Evolutionary conservation across 768 basidiomycete species (phyloP).

Genomic region (Lepiota venenata): DNA sequence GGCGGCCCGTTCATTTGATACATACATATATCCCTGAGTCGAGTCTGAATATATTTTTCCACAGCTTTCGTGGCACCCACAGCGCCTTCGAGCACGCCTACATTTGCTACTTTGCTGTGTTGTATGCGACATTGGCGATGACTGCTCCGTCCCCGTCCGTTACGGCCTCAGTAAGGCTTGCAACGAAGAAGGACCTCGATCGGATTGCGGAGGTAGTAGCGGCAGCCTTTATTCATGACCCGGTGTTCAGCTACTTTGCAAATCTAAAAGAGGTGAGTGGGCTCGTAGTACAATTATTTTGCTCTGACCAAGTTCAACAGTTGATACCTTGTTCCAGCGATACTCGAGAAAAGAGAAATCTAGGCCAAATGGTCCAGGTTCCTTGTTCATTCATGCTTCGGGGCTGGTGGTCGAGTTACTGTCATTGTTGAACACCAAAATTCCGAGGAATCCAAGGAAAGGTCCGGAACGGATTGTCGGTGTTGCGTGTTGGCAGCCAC

Average conservation of each 20-base stretch:
- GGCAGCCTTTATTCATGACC: slow-evolving; percentile 25
- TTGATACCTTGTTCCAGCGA: slow-evolving; percentile 15
- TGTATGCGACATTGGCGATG: background rate
- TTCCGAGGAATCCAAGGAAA: background rate
- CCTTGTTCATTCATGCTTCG: slow-evolving; percentile 17
- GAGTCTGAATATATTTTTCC: too few relatives aligned
- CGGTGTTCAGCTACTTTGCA: slow-evolving; percentile 26
- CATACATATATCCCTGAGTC: too few relatives aligned
- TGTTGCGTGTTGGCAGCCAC: slow-evolving; percentile 25
- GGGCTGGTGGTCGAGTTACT: slow-evolving; percentile 23
- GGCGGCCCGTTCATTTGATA: too few relatives aligned
- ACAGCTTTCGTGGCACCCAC: too few relatives aligned
- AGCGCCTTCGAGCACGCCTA: too few relatives aligned
- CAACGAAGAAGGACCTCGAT: slow-evolving; percentile 21
- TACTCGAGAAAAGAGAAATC: slow-evolving; percentile 12
- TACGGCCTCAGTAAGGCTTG: slow-evolving; percentile 15
- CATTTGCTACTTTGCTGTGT: background rate
- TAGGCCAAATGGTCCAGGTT: slow-evolving; percentile 17
- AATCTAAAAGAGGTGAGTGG: slow-evolving; percentile 20
- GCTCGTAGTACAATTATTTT: background rate
- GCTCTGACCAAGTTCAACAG: slow-evolving; percentile 9
- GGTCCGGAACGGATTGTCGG: slow-evolving; percentile 19
- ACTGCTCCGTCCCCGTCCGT: background rate
- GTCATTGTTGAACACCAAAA: slow-evolving; percentile 19
- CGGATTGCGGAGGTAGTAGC: slow-evolving; percentile 16